Evolutionary conservation across 1,284 basidiomycete species (phyloP).

Genomic region (Marasmius fiardii): DNA sequence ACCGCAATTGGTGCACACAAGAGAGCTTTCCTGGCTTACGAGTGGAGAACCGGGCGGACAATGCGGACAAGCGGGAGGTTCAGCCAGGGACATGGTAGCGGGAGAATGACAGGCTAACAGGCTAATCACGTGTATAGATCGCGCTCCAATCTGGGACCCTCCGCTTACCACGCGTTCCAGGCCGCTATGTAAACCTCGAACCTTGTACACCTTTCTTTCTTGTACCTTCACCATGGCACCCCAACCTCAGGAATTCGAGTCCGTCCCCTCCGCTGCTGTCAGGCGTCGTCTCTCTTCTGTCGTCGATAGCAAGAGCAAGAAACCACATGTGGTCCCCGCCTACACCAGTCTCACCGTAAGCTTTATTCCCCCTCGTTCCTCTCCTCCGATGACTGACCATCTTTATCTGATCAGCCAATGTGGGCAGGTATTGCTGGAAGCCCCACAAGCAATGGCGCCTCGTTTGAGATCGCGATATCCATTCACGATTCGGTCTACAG

Average conservation of each 20-base stretch:
- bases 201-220: constrained; percentile 13
- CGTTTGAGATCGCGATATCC: constrained; percentile 69
- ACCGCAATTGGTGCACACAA: constrained; percentile 54
- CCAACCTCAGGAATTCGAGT: constrained; percentile 48
- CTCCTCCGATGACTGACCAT: constrained; percentile 16
- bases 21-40: background rate
- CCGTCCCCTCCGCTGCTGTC: constrained; percentile 56
- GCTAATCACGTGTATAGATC: too few species aligned
- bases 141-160: too few species aligned
- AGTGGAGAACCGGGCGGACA: background rate
- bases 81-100: background rate
- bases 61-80: background rate
- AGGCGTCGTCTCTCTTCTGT: constrained; percentile 65
- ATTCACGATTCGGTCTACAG: constrained; percentile 80
- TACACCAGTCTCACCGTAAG: constrained; percentile 66
- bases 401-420: constrained; percentile 58
- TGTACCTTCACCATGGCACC: constrained; percentile 38
- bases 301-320: constrained; percentile 41
- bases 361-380: constrained; percentile 16
- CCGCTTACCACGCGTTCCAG: background rate
- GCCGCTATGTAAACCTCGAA: constrained; percentile 29
- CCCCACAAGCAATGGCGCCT: constrained; percentile 51
- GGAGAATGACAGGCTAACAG: background rate
- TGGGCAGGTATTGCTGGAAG: constrained; percentile 75
- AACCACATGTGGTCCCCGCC: constrained; percentile 46